phyloP scores from a whole-genome alignment of 2,329 filamentous ascomycete species.

The Aspergillus hortae region DNA sequence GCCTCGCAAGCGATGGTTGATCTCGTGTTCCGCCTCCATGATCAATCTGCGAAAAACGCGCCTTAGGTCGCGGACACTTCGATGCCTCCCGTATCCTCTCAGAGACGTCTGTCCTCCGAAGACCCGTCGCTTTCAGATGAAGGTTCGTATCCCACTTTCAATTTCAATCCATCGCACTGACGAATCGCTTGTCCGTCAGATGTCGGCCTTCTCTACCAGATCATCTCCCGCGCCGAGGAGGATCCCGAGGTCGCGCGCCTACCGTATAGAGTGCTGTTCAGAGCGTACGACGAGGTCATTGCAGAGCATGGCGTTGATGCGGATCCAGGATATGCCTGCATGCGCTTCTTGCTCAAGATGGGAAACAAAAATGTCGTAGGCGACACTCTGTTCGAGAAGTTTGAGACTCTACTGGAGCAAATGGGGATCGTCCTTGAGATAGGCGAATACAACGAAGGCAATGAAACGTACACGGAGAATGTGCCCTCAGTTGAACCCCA shows the following conservation, averaged over 20 bases:
- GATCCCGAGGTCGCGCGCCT: conserved; percentile 62
- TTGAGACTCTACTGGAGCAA: conserved; percentile 62
- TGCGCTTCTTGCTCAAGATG: conserved; percentile 75
- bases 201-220: conserved; percentile 72
- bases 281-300: conserved; percentile 75
- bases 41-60: conserved; percentile 41
- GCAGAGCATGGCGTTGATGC: conserved; percentile 65
- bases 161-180: background rate
- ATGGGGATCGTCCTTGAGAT: conserved; percentile 72
- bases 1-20: conserved; percentile 36
- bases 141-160: conserved; percentile 41
- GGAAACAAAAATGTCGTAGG: conserved; percentile 58
- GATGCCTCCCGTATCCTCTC: conserved; percentile 48
- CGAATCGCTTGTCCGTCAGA: conserved; percentile 49
- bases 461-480: conserved; percentile 26
- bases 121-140: conserved; percentile 55
- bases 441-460: conserved; percentile 30
- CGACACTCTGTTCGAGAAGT: conserved; percentile 63
- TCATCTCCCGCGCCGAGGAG: conserved; percentile 68
- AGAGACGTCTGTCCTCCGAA: conserved; percentile 40
- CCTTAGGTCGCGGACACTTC: conserved; percentile 45
- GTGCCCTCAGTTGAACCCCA: conserved; percentile 21
- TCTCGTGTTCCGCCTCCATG: conserved; percentile 39
- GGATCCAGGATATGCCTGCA: conserved; percentile 71
- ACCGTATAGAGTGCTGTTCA: conserved; percentile 74